A percentile compares a stretch with the other conserved stretches of the same genome.
Evolutionary conservation across 345 rosid species (phyloP).

Genomic region (Isatis tinctoria): DNA sequence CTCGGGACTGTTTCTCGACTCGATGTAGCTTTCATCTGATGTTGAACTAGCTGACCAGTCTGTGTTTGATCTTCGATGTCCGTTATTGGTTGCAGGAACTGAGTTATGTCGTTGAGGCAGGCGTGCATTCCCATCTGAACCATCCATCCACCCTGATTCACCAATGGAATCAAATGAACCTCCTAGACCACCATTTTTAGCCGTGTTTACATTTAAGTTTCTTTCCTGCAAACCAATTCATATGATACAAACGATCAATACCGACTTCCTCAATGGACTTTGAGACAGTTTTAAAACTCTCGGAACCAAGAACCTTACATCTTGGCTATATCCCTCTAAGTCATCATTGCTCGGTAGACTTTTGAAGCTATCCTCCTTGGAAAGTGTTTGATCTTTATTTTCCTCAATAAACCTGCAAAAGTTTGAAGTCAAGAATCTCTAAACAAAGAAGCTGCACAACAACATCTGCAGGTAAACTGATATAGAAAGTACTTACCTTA

Average conservation of each 20-base stretch:
- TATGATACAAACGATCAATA: not conserved
- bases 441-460: not conserved
- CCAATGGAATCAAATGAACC: constrained; percentile 45
- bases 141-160: constrained; percentile 36
- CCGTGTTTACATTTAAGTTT: constrained; percentile 17
- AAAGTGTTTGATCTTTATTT: constrained; percentile 37
- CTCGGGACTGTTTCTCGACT: constrained; percentile 55
- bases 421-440: constrained; percentile 1
- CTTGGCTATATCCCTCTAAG: constrained; percentile 36
- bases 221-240: constrained; percentile 43
- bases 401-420: constrained; percentile 50
- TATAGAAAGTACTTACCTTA: constrained; percentile 40
- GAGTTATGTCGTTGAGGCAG: constrained; percentile 44
- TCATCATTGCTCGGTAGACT: constrained; percentile 46
- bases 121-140: constrained; percentile 23
- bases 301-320: constrained; percentile 46
- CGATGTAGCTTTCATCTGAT: constrained; percentile 77
- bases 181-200: constrained; percentile 29
- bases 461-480: not conserved
- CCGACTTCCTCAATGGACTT: not conserved
- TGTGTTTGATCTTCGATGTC: constrained; percentile 70
- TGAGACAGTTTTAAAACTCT: constrained; percentile 3
- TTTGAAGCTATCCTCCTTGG: constrained; percentile 45
- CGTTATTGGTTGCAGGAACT: constrained; percentile 37
- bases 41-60: constrained; percentile 87